These are phyloP conservation scores for Capsicum pubescens DNA, from an alignment of 257 asterid genomes.

Conservation along the genomic window DNA sequence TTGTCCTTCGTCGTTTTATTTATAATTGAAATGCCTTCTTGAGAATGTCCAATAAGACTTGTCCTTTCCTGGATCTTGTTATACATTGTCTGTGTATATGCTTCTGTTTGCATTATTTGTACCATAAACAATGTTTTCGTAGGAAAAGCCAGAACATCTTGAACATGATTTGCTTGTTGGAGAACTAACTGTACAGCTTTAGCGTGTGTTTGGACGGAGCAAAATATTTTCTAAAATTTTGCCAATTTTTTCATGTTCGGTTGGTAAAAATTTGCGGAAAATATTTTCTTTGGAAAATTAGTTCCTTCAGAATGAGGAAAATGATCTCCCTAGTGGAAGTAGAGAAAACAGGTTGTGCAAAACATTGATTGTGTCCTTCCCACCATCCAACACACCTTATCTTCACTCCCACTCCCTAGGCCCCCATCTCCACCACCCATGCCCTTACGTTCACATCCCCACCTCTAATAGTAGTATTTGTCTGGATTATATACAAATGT, in stretches of 20 bases:
- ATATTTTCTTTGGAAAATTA: background rate
- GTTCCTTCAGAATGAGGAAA: background rate
- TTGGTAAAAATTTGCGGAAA: background rate
- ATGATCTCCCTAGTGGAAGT: background rate
- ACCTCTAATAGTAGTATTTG: too few relatives aligned
- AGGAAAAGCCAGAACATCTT: background rate
- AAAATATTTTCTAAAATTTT: background rate
- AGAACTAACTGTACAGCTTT: background rate
- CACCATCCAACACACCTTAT: background rate
- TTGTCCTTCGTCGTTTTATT: background rate
- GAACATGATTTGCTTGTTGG: conserved; percentile 7
- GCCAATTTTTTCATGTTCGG: background rate
- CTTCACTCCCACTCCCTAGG: background rate
- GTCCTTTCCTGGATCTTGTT: background rate
- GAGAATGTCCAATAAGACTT: background rate
- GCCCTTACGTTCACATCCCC: too few relatives aligned
- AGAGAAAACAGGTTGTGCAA: background rate
- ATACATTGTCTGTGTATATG: background rate
- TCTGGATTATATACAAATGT: too few relatives aligned
- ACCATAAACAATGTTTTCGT: background rate
- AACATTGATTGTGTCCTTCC: background rate
- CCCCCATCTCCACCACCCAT: background rate
- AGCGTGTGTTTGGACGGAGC: background rate
- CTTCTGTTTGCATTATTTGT: conserved; percentile 13
- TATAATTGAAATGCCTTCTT: background rate